phyloP scores from a whole-genome alignment of 1,139 yeast species.

The Blastobotrys capitulatus region DNA sequence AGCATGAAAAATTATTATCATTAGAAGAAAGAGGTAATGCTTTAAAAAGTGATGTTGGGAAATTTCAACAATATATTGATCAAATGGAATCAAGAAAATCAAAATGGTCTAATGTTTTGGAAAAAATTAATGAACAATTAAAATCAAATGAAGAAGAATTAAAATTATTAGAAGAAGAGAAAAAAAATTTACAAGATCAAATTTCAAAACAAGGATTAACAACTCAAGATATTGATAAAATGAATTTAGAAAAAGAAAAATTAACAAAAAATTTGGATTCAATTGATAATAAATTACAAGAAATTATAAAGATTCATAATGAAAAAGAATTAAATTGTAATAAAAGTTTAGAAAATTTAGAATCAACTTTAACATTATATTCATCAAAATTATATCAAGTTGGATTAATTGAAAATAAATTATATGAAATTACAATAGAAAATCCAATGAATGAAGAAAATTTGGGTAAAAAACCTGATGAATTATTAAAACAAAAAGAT shows the following conservation, averaged over 20 bases:
- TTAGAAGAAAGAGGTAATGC: slow-evolving; percentile 57
- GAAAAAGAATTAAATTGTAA: slow-evolving; percentile 47
- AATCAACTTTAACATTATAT: slow-evolving; percentile 49
- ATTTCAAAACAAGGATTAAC: slow-evolving; percentile 54
- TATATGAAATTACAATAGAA: slow-evolving; percentile 32
- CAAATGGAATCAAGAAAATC: slow-evolving; percentile 57
- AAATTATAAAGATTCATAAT: slow-evolving; percentile 34
- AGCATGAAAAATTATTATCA: slow-evolving; percentile 38
- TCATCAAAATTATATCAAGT: slow-evolving; percentile 50
- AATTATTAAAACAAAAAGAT: slow-evolving; percentile 34
- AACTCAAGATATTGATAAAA: slow-evolving; percentile 54
- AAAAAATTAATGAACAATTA: slow-evolving; percentile 53
- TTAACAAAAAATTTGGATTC: slow-evolving; percentile 52
- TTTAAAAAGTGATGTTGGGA: slow-evolving; percentile 63
- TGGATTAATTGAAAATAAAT: slow-evolving; percentile 28
- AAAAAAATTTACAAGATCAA: slow-evolving; percentile 42
- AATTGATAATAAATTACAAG: slow-evolving; percentile 42
- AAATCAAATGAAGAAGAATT: slow-evolving; percentile 43
- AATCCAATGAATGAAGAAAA: slow-evolving; percentile 34
- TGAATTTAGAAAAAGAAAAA: slow-evolving; percentile 57
- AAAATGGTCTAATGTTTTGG: slow-evolving; percentile 58
- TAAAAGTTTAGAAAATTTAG: slow-evolving; percentile 46
- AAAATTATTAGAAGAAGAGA: slow-evolving; percentile 41
- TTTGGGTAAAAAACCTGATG: slow-evolving; percentile 42
- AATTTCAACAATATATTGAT: slow-evolving; percentile 65